Evolutionary conservation across 73 alveolate species (phyloP).

Genomic region (Paramecium sexaurelia): DNA sequence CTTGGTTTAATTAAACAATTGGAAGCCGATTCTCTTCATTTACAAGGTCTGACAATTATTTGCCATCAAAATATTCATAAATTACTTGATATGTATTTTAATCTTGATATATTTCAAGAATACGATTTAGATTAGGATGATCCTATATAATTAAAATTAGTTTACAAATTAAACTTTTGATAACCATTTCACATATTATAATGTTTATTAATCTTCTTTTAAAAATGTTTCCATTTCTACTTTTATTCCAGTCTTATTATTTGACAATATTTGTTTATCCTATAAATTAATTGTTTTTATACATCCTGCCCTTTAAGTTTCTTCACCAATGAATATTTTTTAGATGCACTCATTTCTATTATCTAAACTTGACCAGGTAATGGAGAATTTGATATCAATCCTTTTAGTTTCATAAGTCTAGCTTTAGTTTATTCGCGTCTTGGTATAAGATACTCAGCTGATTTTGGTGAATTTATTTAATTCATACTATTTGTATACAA

Average conservation of each 20-base stretch:
- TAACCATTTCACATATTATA: not conserved
- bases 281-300: not conserved
- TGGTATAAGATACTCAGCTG: not conserved
- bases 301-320: not conserved
- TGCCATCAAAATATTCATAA: constrained; percentile 2
- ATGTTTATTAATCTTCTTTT: not conserved
- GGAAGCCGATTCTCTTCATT: not conserved
- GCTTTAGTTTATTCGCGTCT: not conserved
- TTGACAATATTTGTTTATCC: not conserved
- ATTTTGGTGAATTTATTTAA: not conserved
- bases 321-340: not conserved
- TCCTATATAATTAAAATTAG: not conserved
- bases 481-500: not conserved
- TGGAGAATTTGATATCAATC: not conserved
- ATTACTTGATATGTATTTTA: not conserved
- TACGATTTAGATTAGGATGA: constrained; percentile 9
- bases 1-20: not conserved
- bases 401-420: not conserved
- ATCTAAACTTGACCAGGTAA: not conserved
- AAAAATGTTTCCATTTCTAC: not conserved
- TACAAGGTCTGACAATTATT: not conserved
- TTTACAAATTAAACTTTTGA: not conserved
- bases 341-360: constrained; percentile 20
- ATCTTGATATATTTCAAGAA: not conserved
- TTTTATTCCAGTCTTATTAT: not conserved